Base-by-base conservation (phyloP, 805 yeast genomes). In the Cyberlindnera euphorbiiphila region DNA sequence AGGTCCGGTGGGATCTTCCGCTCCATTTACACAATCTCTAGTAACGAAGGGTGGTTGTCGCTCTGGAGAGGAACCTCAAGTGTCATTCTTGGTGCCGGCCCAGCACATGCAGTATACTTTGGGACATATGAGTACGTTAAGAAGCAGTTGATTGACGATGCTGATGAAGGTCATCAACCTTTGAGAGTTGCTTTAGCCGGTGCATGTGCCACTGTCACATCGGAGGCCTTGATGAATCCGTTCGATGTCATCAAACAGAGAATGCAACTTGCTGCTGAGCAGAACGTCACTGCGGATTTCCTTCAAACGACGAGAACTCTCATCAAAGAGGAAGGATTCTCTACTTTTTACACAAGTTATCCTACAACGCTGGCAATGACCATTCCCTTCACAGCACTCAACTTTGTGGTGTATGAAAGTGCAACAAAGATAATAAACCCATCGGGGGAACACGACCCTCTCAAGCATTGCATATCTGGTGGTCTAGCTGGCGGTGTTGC, bases 101-200 rank as follows among this genome's bases (percentile, higher is more conserved):
- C 98, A 4, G 97, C 98, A 4, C 98, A 91, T 66, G 98, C 98
- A 3, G 83, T 93, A n/a, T 91, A 93, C 60, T 91, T 89, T 60
- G 80, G 89, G 5, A 93, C 93, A 3, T 93, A 88, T 61, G 98
- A 91, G 62, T 71, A 78, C 37, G 71, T 88, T 20, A 73, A 66
- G 50, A 53, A 60, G 34, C 39, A 42, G 15, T 42, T 66, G 20
- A 53, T 66, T 15, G 51, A 50, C 30, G 53, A 55, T n/a, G 45
- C 53, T 19, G 62, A 61, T 32, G 53, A 56, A 12, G 60, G 66
- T n/a, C 65, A 78, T 53, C 93, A 85, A 53, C 95, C 96, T 9
- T 57, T 85, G 30, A 80, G 85, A 51, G 87, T 95, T 8, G 82
- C 94, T 17, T 53, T 80, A 13, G 91, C 96, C 12, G 98, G 98